Evolutionary conservation across 2,329 filamentous ascomycete genomes (phyloP), one percentile per base, ranked within the genome.

Genomic region (Fusarium fracticaudum): DNA sequence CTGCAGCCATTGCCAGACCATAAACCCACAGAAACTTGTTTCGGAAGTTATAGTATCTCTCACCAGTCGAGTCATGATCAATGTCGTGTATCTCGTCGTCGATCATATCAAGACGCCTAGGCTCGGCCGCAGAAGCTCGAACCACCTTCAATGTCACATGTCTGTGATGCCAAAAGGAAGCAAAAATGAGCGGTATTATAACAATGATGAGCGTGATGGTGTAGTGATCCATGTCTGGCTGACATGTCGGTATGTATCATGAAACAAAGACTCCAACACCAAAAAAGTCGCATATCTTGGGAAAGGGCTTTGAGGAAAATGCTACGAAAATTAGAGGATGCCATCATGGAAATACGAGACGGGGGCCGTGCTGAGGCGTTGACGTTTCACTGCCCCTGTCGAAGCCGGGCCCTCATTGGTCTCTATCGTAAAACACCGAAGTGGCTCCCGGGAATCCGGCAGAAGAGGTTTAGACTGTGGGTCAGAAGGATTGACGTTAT

Each of bases 61-160:
- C 50, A 3, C 37, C 31, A 7, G 17, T 62, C 0, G 60, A 58
- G 1, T 62, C 50, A n/a, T 58, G 60, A 17, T 38, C 10, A 18
- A 62, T 22, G 22, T 62, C 60, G 1, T 62, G 60, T 9, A 62
- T 37, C 50, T 62, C 60, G 22, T 62, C 50, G 11, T 62, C 60
- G 8, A 62, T 62, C 10, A 58, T 35, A n/a, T 58, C 60, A 11
- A 57, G 31, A 12, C 50, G 50, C 17, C 26, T 9, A 2, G 50
- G 4, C n/a, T 62, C 50, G 8, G 37, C 60, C 7, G 17, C 20
- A 17, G 60, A 62, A 20, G 26, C 26, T 26, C 35, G 38, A 1
- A 8, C 31, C 6, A 58, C 24, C 20, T 17, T 17, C 6, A 26
- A 44, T 10, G 24, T 13, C 15, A 40, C 38, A 26, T 58, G 24